Evolutionary conservation across 345 rosid species (phyloP).

Genomic region (Corchorus olitorius): DNA sequence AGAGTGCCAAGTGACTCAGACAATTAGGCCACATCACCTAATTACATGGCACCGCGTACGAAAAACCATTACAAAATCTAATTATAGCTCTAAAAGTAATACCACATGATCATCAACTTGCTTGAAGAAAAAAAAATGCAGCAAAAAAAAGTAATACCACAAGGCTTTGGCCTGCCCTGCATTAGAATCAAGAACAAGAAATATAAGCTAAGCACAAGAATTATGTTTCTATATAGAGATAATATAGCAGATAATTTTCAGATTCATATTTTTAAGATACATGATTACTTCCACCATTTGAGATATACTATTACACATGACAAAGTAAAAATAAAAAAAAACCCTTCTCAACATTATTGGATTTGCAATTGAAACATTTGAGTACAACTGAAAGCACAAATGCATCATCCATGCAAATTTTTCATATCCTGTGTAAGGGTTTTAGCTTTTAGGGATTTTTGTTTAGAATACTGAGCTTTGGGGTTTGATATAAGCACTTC

Average conservation of each 20-base stretch:
- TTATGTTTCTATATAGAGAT: too few relatives aligned
- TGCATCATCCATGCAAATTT: constrained; percentile 22
- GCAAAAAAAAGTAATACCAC: neutral
- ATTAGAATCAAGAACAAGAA: neutral
- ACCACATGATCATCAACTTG: constrained; percentile 6
- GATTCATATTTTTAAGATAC: neutral
- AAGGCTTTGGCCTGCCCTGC: constrained; percentile 9
- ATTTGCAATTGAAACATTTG: neutral
- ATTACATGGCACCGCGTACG: constrained; percentile 22
- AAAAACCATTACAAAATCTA: constrained; percentile 5
- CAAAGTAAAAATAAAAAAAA: neutral
- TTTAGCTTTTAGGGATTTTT: too few relatives aligned
- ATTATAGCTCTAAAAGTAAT: constrained; percentile 16
- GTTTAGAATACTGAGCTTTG: constrained; percentile 35
- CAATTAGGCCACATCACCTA: constrained; percentile 33
- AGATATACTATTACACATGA: neutral
- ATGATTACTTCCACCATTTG: neutral
- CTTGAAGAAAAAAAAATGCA: neutral
- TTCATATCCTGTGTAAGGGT: constrained; percentile 28
- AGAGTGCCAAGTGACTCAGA: constrained; percentile 47
- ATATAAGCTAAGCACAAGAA: neutral
- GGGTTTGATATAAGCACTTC: constrained; percentile 29
- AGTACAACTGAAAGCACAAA: constrained; percentile 9
- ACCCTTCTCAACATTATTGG: constrained; percentile 11
- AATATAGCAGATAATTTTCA: too few relatives aligned